phyloP scores from a whole-genome alignment of 495 filamentous ascomycete species.

The Xylaria intraflava region DNA sequence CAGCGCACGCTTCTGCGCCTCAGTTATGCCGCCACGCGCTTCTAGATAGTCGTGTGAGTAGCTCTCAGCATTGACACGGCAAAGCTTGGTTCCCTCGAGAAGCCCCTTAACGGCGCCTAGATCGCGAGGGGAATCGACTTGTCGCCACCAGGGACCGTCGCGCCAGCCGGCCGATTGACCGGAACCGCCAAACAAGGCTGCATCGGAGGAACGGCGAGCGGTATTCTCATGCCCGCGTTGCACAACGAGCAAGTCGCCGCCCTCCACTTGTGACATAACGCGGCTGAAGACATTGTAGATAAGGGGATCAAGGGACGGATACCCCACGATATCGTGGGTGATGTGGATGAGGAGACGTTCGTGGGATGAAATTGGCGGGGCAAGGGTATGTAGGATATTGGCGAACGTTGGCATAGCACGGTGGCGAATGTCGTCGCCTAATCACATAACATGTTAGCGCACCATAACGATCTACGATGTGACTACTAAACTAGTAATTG shows the following conservation, averaged over 20 bases:
- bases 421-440: slow-evolving; percentile 83
- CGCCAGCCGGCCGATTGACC: slow-evolving; percentile 59
- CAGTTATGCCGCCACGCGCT: slow-evolving; percentile 67
- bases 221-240: slow-evolving; percentile 84
- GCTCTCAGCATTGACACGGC: slow-evolving; percentile 75
- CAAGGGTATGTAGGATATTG: slow-evolving; percentile 86
- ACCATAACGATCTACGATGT: neutral
- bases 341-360: slow-evolving; percentile 97
- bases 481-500: neutral
- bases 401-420: slow-evolving; percentile 93
- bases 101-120: slow-evolving; percentile 75
- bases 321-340: slow-evolving; percentile 88
- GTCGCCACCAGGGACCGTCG: slow-evolving; percentile 95
- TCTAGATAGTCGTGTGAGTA: slow-evolving; percentile 80
- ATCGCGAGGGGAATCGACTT: slow-evolving; percentile 59
- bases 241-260: slow-evolving; percentile 92
- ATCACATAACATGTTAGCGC: slow-evolving; percentile 14
- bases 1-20: slow-evolving; percentile 68
- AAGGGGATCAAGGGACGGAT: slow-evolving; percentile 88
- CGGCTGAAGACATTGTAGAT: slow-evolving; percentile 90
- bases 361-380: slow-evolving; percentile 93
- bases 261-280: slow-evolving; percentile 98
- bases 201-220: slow-evolving; percentile 55
- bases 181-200: slow-evolving; percentile 50
- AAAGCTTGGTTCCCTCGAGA: slow-evolving; percentile 82